Evolutionary conservation across 169 alveolate species (phyloP), one percentile per base, ranked within the genome.

Genomic region (Eimeria praecox): DNA sequence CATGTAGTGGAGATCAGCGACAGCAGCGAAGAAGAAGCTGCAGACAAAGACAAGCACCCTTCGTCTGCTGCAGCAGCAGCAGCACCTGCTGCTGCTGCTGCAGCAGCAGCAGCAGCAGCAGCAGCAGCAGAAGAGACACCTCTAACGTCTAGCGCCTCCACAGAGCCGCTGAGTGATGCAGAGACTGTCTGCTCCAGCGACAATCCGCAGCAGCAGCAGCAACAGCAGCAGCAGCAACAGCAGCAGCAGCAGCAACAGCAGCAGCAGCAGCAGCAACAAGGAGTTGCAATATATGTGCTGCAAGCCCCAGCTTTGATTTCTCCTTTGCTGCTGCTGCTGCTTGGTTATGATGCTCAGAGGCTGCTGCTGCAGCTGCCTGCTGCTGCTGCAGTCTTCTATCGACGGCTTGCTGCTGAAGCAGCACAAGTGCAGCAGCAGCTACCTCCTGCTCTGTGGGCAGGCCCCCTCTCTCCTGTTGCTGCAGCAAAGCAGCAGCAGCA

Each of bases 241-340:
- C 62, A 77, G 82, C 88, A 33, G 88, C 62, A 40, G 62, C 88
- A 77, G 88, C 71, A 80, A 44, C 90, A 80, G 71, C 49, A 80
- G 87, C 90, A 42, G 90, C 90, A 80, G 71, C 90, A 80, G 90
- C 90, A 80, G 90, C 90, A 80, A 71, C 59, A 35, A 5, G 90
- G 90, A 6, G 40, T 27, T n/a, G 90, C 64, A 46, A 33, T 49
- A 6, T 80, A 80, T 35, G 90, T 80, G 64, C 40, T 80, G 90
- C 90, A 80, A 24, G 90, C 90, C 1, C 90, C 90, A 6, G 90
- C 90, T 1, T 44, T 80, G 71, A 35, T 49, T 10, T 80, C 90
- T 46, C 90, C 90, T 22, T 44, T 80, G 64, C 69, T 80, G 90
- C 90, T 80, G 69, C 90, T 80, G 90, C 90, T 80, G 40, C 69